A percentile compares a stretch with the other conserved stretches of the same genome.
These are phyloP conservation scores for Astraeus odoratus DNA, from an alignment of 768 basidiomycete species.

Conservation along the genomic window DNA sequence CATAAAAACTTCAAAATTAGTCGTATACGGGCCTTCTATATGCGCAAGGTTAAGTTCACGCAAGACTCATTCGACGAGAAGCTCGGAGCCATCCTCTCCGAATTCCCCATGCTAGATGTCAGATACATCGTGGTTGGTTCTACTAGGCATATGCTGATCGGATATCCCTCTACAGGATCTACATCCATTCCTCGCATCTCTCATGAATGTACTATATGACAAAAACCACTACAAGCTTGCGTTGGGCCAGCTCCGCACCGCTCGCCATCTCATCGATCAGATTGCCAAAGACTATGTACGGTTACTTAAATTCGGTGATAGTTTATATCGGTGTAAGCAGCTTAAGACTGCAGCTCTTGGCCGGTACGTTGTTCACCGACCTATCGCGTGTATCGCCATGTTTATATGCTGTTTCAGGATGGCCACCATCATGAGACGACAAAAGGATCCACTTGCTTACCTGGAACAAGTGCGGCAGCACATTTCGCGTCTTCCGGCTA, in stretches of 20 bases:
- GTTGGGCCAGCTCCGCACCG: constrained; percentile 92
- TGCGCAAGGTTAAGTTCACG: constrained; percentile 99
- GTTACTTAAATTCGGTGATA: constrained; percentile 96
- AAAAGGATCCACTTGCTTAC: constrained; percentile 97
- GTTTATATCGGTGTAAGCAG: constrained; percentile 96
- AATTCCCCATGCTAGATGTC: constrained; percentile 97
- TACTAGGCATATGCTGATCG: neutral
- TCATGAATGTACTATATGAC: constrained; percentile 98
- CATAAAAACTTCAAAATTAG: constrained; percentile 99
- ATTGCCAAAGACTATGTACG: constrained; percentile 97
- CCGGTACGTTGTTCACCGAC: constrained; percentile 53
- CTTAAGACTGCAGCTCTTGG: constrained; percentile 96
- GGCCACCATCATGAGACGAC: constrained; percentile 98
- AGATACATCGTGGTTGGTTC: constrained; percentile 25
- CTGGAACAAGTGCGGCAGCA: constrained; percentile 99
- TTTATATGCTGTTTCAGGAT: constrained; percentile 46
- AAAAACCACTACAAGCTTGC: constrained; percentile 99
- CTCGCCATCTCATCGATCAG: constrained; percentile 92
- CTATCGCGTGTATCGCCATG: neutral
- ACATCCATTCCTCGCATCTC: constrained; percentile 91
- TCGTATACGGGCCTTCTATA: constrained; percentile 95
- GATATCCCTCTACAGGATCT: constrained; percentile 53
- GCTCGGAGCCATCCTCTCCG: constrained; percentile 83
- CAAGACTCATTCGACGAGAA: constrained; percentile 97
- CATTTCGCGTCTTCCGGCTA: constrained; percentile 94